Base-by-base conservation (phyloP, 768 basidiomycete genomes). In the Gloeostereum incarnatum region DNA sequence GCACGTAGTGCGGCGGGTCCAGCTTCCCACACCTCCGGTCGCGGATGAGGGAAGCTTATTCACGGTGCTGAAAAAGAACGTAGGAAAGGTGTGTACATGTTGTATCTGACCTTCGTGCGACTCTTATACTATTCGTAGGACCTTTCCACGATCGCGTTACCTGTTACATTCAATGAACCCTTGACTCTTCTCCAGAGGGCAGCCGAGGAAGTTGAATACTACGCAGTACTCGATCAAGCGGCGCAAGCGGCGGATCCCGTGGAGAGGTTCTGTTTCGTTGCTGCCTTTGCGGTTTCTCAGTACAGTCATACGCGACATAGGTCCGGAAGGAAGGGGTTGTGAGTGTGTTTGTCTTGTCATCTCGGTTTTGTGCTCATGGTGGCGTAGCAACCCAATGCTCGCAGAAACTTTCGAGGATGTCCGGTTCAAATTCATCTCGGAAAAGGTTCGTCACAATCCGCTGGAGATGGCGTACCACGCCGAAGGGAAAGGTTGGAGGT, bases 91-190 rank as follows among this genome's bases (percentile, higher is more conserved):
- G 36, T 14, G 50, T 33, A 19, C 24, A 24, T 21, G 36, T 39
- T 19, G 24, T 9, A 17, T 40, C 17, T 31, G 29, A 32, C 33
- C 9, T 17, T 16, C 13, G 30, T 23, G 4, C 33, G 22, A 42
- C 44, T 13, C 13, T 2, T 24, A 20, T 5, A 36, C 2, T 35
- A 7, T 25, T 29, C 30, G 6, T 40, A 90, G 87, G 88, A 91
- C 55, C 62, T 90, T 6, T 81, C 86, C 10, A 80, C 81, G 23
- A 81, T 91, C 20, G 68, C 82, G 2, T 76, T 92, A 42, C 89
- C 89, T n/a, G 85, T 92, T 2, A 74, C 81, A 2, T 93, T 92
- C 62, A 93, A 93, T 47, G 89, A 93, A 49, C 89, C 89, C 21
- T 57, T 93, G 24, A 85, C 83, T 0, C 65, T 93, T 29, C 66